Evolutionary conservation across 345 rosid genomes (phyloP), one percentile per base, ranked within the genome.

Genomic region (Populus deltoides): DNA sequence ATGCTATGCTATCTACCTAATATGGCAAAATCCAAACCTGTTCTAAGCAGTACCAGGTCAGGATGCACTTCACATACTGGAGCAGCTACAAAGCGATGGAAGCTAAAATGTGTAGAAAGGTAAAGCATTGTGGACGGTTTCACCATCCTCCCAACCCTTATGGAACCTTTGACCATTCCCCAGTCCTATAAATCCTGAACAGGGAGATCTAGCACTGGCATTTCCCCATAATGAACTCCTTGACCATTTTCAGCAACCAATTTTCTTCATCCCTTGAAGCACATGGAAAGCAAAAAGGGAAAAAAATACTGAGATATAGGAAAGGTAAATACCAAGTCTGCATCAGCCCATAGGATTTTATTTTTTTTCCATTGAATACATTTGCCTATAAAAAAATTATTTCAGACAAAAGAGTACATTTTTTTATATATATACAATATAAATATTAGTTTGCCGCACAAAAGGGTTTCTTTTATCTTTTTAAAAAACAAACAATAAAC

Each of bases 211-310:
- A 77, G 85, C 16, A 62, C 35, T 45, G 83, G 76, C 75, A 81
- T 84, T 78, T 87, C 90, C 65, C 70, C 76, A 31, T 87, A 76
- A 71, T 82, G 87, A 33, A 73, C 86, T 76, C 86, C 94, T 85
- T 92, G 94, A 74, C 97, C 97, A 76, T 91, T 91, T 74, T 92
- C 97, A 83, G 94, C 89, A 74, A 79, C 97, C 98, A 92, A 36
- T 75, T 78, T 80, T 89, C 93, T 87, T 91, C 97, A 66, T 94
- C 97, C 81, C 47, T 80, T 17, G 81, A 84, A 62, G 71, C 80
- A 84, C 71, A 91, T 87, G 81, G 36, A 70, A 79, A 71, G 66
- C 76, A 38, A 79, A 25, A 81, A 1, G 6, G 36, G 36, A 1
- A 27, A 27, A 1, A 27, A 1, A 33, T 33, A 4, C 36, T 0